Evolutionary conservation across 768 basidiomycete genomes (phyloP), one percentile per base, ranked within the genome.

Genomic region (Tricholoma furcatifolium): DNA sequence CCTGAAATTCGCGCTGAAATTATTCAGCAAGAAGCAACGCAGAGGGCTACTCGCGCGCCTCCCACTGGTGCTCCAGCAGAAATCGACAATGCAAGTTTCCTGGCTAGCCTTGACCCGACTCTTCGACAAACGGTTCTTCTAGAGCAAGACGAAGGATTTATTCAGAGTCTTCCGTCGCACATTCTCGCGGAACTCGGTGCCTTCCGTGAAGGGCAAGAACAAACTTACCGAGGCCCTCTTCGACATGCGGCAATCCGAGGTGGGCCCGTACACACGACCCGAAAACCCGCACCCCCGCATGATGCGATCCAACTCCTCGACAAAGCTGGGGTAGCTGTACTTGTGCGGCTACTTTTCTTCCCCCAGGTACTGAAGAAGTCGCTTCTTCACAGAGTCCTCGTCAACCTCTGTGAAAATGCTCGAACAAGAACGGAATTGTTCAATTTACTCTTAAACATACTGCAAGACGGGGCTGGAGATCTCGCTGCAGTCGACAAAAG

Each of bases 1-100:
- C 91, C 95, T 2, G 95, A 97, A 62, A 91, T 99, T 51, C 88
- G 97, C 20, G 94, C 93, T 1, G 97, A 99, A 66, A 93, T 99
- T 43, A 83, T 99, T 20, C 93, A 97, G 65, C 94, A 98, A 70
- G 96, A 98, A 70, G 84, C 88, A 3, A 69, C 89, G 51, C 94
- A 98, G 61, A 85, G 86, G 50, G 76, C 86, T 27, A 27, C 27
- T n/a, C 79, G 83, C 73, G 74, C 68, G 11, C 78, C 84, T 20
- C 6, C 34, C 10, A 75, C 79, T 15, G 78, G 74, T 38, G 78
- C 68, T 20, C 79, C 87, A 15, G 82, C 78, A 6, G 93, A 93
- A 38, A 89, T 94, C 49, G 93, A 95, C 65, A 83, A 91, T 9
- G 91, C 91, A 2, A 90, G 85, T 57, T 93, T 98, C 74, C 88